Evolutionary conservation across 306 rosid species (phyloP).

Genomic region (Pyrus bretschneideri): DNA sequence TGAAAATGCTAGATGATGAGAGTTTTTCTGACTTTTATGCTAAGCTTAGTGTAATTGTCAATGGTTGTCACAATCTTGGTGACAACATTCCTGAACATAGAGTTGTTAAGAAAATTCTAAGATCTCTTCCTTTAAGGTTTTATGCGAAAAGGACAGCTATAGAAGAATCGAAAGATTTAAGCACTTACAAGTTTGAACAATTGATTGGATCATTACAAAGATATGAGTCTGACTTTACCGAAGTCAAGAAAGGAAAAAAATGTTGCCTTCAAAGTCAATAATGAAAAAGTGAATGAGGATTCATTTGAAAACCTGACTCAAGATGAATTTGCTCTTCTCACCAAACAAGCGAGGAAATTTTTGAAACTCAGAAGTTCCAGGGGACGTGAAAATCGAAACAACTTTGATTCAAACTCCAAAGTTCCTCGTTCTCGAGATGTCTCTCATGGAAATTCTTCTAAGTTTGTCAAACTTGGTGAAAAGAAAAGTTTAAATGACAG

Average conservation of each 20-base stretch:
- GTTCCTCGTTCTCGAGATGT: not conserved
- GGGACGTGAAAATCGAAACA: not conserved
- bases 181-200: not conserved
- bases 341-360: not conserved
- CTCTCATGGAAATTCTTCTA: not conserved
- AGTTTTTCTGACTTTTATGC: too few relatives aligned
- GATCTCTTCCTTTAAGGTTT: not conserved
- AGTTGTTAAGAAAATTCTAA: not conserved
- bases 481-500: not conserved
- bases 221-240: not conserved
- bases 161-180: not conserved
- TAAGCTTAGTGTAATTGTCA: too few relatives aligned
- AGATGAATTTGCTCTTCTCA: not conserved
- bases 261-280: not conserved
- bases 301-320: not conserved
- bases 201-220: not conserved
- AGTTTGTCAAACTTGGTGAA: not conserved
- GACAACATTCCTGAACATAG: not conserved
- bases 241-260: not conserved
- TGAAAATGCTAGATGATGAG: too few relatives aligned
- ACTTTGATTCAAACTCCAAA: not conserved
- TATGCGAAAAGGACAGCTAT: not conserved
- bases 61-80: too few relatives aligned
- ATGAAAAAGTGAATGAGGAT: not conserved
- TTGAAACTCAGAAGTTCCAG: not conserved